Conservation (phyloP, 306 rosid genomes). For the Sicyos edulis region DNA sequence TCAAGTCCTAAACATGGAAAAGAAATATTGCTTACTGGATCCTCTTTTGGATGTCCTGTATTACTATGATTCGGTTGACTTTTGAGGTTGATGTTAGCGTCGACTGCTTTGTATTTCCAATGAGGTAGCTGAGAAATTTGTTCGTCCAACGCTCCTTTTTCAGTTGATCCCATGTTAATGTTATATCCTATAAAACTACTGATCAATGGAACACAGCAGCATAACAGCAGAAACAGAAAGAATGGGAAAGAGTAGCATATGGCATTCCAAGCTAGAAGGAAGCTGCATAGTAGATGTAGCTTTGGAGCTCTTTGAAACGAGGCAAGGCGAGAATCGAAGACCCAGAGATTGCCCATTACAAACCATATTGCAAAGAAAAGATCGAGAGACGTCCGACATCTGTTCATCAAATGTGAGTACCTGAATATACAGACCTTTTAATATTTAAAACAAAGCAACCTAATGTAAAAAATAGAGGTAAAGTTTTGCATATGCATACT, state of each 20-base stretch:
- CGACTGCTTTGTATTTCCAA: conserved; percentile 55
- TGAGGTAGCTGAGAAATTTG: conserved; percentile 70
- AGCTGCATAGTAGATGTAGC: conserved; percentile 71
- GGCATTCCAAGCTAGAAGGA: conserved; percentile 81
- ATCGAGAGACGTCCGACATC: conserved; percentile 65
- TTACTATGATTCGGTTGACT: conserved; percentile 20
- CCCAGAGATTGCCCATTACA: conserved; percentile 95
- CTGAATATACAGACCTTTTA: too few relatives aligned
- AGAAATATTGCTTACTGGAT: conserved; percentile 20
- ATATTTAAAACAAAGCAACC: too few relatives aligned
- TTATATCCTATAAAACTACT: conserved; percentile 74
- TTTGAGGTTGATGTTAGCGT: conserved; percentile 32
- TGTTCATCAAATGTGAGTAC: conserved; percentile 62
- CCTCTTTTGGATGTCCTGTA: conserved; percentile 40
- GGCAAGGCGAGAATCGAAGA: conserved; percentile 76
- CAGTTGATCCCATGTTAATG: conserved; percentile 68
- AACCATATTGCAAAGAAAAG: conserved; percentile 92
- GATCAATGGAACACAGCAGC: conserved; percentile 75
- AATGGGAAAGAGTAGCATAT: conserved; percentile 85
- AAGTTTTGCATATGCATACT: background rate
- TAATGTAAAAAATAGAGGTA: too few relatives aligned
- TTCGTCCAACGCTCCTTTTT: conserved; percentile 70
- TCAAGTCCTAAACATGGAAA: too few relatives aligned
- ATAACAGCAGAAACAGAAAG: conserved; percentile 65
- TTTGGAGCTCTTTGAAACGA: conserved; percentile 65